These are phyloP conservation scores for Trichoderma atroviride DNA, from an alignment of 2,329 filamentous ascomycete genomes.

Conservation along the genomic window DNA sequence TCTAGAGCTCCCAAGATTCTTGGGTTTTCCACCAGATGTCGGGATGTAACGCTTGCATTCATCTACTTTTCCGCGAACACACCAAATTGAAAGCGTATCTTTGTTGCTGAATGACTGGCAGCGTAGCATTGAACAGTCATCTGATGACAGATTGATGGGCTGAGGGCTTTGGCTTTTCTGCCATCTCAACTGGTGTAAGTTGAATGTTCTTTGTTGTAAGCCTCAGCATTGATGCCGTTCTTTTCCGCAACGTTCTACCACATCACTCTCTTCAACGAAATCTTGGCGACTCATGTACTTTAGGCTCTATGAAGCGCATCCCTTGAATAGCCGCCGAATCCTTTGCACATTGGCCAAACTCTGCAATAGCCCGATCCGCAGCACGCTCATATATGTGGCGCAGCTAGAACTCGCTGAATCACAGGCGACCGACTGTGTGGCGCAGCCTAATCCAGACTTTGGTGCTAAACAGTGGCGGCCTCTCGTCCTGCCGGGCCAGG, in stretches of 20 bases:
- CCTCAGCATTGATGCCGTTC: background rate
- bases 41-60: background rate
- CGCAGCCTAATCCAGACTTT: conserved; percentile 11
- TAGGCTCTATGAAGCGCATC: no score
- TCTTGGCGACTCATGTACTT: background rate
- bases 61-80: background rate
- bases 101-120: background rate
- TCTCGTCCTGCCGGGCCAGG: background rate
- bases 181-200: background rate
- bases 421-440: conserved; percentile 1
- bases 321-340: conserved; percentile 18
- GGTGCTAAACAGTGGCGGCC: conserved; percentile 6
- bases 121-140: background rate
- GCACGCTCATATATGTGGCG: conserved; percentile 12
- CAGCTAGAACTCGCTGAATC: conserved; percentile 9
- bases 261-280: background rate
- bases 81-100: background rate
- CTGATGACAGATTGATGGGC: background rate
- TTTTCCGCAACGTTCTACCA: background rate
- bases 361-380: background rate
- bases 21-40: background rate
- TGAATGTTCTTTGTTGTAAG: background rate
- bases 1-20: background rate
- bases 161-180: background rate
- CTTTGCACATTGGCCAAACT: background rate